A percentile compares a stretch with the other conserved stretches of the same genome.
Evolutionary conservation across 2,329 filamentous ascomycete species (phyloP).

Genomic region (Sarocladium strictum): DNA sequence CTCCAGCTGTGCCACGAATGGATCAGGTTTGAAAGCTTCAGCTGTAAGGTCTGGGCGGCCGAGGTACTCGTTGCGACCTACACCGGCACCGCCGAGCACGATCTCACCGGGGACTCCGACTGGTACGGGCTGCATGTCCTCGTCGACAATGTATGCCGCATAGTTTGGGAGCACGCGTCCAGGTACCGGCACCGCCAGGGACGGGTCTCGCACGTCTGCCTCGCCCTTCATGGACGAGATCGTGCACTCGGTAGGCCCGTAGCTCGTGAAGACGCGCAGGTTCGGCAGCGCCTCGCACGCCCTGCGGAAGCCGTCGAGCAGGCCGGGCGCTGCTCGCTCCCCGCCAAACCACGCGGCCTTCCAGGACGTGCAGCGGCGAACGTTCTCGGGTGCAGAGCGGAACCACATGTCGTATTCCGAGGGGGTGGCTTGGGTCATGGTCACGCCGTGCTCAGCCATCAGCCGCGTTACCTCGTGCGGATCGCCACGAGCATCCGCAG

Average conservation of each 20-base stretch:
- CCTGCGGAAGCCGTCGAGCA: slow-evolving; percentile 13
- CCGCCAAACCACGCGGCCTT: slow-evolving; percentile 15
- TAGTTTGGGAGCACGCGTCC: neutral
- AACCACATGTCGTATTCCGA: slow-evolving; percentile 33
- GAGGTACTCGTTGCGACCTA: neutral
- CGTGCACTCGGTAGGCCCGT: slow-evolving; percentile 9
- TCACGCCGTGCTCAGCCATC: slow-evolving; percentile 22
- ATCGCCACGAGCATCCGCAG: slow-evolving; percentile 22
- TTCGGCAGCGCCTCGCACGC: neutral
- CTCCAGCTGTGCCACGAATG: neutral
- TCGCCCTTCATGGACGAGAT: slow-evolving; percentile 3
- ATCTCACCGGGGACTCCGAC: neutral
- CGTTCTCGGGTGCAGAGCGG: slow-evolving; percentile 13
- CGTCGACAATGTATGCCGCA: neutral
- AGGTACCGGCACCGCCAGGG: neutral
- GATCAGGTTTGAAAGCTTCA: neutral
- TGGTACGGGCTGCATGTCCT: neutral
- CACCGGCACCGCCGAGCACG: neutral
- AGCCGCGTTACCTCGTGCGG: slow-evolving; percentile 25
- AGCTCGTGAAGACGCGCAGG: slow-evolving; percentile 4
- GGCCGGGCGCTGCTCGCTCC: slow-evolving; percentile 18
- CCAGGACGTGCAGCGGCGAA: slow-evolving; percentile 12
- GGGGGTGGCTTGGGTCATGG: slow-evolving; percentile 30
- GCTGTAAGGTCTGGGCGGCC: neutral
- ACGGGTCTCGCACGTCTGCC: slow-evolving; percentile 1